Evolutionary conservation across 192 early-diverging fungal species (phyloP).

Genomic region (Coemansia sp.): DNA sequence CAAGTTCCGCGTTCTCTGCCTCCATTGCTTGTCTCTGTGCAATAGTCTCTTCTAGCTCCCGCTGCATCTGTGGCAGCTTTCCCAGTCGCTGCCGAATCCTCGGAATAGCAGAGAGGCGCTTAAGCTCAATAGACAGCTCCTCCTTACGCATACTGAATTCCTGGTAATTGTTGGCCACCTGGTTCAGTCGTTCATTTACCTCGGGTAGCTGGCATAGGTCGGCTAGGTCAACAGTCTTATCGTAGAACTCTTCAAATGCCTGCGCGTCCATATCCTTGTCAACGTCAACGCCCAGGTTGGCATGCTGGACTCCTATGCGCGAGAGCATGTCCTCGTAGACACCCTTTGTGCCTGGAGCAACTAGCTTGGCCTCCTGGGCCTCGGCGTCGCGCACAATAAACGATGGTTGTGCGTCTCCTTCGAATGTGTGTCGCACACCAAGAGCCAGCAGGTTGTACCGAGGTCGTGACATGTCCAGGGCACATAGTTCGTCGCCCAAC

Average conservation of each 20-base stretch:
- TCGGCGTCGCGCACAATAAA: conserved; percentile 44
- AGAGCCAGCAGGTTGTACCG: conserved; percentile 43
- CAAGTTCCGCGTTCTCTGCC: conserved; percentile 21
- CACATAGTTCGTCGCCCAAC: conserved; percentile 41
- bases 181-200: conserved; percentile 51
- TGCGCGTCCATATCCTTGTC: conserved; percentile 42
- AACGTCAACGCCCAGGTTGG: conserved; percentile 34
- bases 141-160: conserved; percentile 39
- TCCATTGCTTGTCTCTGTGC: conserved; percentile 30
- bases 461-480: conserved; percentile 35
- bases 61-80: conserved; percentile 37
- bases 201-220: conserved; percentile 50
- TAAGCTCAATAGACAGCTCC: conserved; percentile 41
- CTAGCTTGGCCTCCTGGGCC: conserved; percentile 48
- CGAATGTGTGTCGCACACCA: conserved; percentile 38
- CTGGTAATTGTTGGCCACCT: conserved; percentile 50
- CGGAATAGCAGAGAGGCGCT: conserved; percentile 39
- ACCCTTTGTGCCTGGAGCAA: conserved; percentile 50
- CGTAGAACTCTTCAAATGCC: conserved; percentile 52
- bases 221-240: conserved; percentile 50
- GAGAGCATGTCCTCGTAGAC: conserved; percentile 54
- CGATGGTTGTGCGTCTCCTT: conserved; percentile 33
- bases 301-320: conserved; percentile 50
- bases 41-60: conserved; percentile 27
- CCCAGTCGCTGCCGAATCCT: conserved; percentile 39